Evolutionary conservation across 768 basidiomycete genomes (phyloP).

Genomic region (Termitomyces titanicus): DNA sequence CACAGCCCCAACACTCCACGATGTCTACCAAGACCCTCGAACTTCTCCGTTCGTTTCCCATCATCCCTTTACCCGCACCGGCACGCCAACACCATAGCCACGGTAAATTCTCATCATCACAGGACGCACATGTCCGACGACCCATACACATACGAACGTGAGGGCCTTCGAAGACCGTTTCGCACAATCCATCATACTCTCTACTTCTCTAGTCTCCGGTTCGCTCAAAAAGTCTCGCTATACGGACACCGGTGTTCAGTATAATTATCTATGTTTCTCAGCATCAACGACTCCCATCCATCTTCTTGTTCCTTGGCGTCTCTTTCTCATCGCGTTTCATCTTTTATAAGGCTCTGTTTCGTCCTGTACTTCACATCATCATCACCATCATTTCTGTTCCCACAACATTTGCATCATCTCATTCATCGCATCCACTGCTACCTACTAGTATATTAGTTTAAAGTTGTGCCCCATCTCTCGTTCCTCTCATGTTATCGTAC

Average conservation of each 20-base stretch:
- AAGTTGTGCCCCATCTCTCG: not conserved
- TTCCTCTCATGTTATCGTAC: not conserved
- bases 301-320: constrained; percentile 3
- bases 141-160: constrained; percentile 9
- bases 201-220: not conserved
- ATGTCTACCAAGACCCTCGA: constrained; percentile 42
- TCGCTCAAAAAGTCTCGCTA: constrained; percentile 6
- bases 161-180: not conserved
- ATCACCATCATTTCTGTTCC: constrained; percentile 3
- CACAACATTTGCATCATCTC: constrained; percentile 6
- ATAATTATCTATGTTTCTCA: constrained; percentile 13
- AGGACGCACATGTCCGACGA: constrained; percentile 13
- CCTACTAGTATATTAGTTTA: not conserved
- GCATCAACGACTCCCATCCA: constrained; percentile 4
- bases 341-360: constrained; percentile 3
- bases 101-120: constrained; percentile 9
- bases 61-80: constrained; percentile 31
- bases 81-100: constrained; percentile 18
- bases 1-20: constrained; percentile 22
- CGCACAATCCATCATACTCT: not conserved
- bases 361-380: constrained; percentile 6
- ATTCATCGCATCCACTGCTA: constrained; percentile 3
- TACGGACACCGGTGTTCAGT: constrained; percentile 5
- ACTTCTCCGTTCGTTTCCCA: constrained; percentile 44
- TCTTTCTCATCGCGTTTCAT: constrained; percentile 9